A percentile compares a stretch with the other conserved stretches of the same genome.
Evolutionary conservation across 306 rosid species (phyloP).

Genomic region (Vachellia collinsii): DNA sequence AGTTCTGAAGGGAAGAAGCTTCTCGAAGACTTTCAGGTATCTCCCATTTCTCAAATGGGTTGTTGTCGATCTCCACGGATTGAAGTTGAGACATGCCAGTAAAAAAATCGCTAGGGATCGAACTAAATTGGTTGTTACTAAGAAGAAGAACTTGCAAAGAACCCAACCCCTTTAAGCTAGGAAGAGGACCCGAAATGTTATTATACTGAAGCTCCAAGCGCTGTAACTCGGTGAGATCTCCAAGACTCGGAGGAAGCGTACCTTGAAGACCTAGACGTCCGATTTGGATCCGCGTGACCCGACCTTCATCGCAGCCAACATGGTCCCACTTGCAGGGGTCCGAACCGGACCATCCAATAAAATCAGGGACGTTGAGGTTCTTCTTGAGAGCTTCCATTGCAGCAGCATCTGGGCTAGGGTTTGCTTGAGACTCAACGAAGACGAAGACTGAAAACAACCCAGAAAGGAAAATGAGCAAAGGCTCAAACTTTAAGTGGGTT

Average conservation of each 20-base stretch:
- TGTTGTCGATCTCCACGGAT: conserved; percentile 63
- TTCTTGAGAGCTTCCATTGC: conserved; percentile 65
- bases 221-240: conserved; percentile 54
- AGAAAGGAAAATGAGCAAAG: conserved; percentile 33
- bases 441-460: conserved; percentile 37
- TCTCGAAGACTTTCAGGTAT: conserved; percentile 56
- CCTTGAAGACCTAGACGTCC: conserved; percentile 62
- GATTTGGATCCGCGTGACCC: conserved; percentile 73
- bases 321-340: conserved; percentile 62
- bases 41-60: conserved; percentile 74
- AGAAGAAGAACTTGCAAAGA: conserved; percentile 58
- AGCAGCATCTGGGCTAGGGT: conserved; percentile 48
- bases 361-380: conserved; percentile 46
- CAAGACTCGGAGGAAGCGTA: conserved; percentile 53
- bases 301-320: conserved; percentile 51
- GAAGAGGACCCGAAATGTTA: conserved; percentile 75
- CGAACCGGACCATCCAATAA: conserved; percentile 70
- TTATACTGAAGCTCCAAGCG: conserved; percentile 82
- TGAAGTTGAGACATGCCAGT: conserved; percentile 61
- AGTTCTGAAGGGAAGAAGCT: conserved; percentile 66
- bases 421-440: conserved; percentile 48
- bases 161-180: conserved; percentile 54
- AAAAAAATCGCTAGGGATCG: conserved; percentile 65
- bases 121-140: conserved; percentile 55
- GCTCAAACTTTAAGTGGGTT: conserved; percentile 27